These are phyloP conservation scores for Cantharellus cinnabarinus DNA, from an alignment of 768 basidiomycete species.

Conservation along the genomic window DNA sequence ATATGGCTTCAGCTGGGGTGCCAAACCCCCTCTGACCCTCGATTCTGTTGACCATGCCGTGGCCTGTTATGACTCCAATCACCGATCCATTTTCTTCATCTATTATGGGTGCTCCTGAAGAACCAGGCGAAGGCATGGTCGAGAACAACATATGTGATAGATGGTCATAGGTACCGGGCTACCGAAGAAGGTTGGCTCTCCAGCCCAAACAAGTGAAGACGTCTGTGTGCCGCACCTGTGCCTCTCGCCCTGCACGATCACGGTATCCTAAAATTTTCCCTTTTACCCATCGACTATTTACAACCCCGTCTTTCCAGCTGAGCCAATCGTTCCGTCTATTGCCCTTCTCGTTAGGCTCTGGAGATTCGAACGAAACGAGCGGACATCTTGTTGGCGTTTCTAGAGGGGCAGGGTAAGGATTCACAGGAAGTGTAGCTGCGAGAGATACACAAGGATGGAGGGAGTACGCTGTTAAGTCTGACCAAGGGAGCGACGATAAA, in stretches of 20 bases:
- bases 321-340: not conserved
- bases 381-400: constrained; percentile 31
- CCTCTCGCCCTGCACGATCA: constrained; percentile 37
- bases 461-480: constrained; percentile 33
- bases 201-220: not conserved
- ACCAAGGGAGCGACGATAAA: constrained; percentile 35
- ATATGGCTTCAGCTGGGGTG: constrained; percentile 39
- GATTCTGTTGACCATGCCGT: constrained; percentile 33
- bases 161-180: constrained; percentile 52
- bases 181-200: not conserved
- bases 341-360: not conserved
- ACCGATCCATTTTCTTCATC: constrained; percentile 41
- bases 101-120: constrained; percentile 50
- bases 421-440: constrained; percentile 32
- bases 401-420: constrained; percentile 35
- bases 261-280: constrained; percentile 37
- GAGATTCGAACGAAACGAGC: constrained; percentile 19
- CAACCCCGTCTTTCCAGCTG: not conserved
- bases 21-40: constrained; percentile 42
- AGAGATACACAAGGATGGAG: constrained; percentile 10
- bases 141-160: constrained; percentile 36
- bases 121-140: constrained; percentile 37
- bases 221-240: constrained; percentile 20
- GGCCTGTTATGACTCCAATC: constrained; percentile 42
- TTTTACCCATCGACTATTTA: constrained; percentile 32